Conservation (phyloP, 352 stramenopile species). For the Globisporangium heterothallicum region DNA sequence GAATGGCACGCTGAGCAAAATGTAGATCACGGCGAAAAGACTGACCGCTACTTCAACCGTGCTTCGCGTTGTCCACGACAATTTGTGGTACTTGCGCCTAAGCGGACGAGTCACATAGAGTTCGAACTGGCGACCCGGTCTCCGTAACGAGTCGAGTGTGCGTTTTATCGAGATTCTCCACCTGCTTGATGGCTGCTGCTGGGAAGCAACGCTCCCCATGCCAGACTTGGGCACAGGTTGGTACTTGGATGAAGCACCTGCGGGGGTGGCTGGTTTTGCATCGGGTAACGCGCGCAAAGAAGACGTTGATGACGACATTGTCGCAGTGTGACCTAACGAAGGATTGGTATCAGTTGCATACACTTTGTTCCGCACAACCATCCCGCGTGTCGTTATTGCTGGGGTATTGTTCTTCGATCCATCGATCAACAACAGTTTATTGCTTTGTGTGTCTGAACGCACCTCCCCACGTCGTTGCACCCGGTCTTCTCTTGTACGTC, state of each 20-base stretch:
- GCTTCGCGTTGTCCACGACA: conserved; percentile 41
- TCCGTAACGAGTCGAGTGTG: not conserved
- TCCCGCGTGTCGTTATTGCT: not conserved
- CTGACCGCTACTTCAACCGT: conserved; percentile 24
- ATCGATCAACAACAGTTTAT: not conserved
- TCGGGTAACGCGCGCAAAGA: not conserved
- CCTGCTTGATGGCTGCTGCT: not conserved
- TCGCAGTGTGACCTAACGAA: not conserved
- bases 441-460: not conserved
- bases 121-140: conserved; percentile 1
- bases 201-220: too few relatives aligned
- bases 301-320: not conserved
- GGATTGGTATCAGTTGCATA: not conserved
- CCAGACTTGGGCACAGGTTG: not conserved
- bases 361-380: not conserved
- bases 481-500: too few relatives aligned
- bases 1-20: conserved; percentile 50
- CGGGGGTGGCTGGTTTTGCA: not conserved
- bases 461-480: too few relatives aligned
- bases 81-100: conserved; percentile 22
- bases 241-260: not conserved
- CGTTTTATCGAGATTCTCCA: not conserved
- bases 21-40: conserved; percentile 34
- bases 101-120: conserved; percentile 22
- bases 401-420: not conserved